Percentiles rank a stretch among this genome's conserved stretches.
Conservation (phyloP, 2,329 filamentous ascomycete species). For the Amauroascus verrucosus region DNA sequence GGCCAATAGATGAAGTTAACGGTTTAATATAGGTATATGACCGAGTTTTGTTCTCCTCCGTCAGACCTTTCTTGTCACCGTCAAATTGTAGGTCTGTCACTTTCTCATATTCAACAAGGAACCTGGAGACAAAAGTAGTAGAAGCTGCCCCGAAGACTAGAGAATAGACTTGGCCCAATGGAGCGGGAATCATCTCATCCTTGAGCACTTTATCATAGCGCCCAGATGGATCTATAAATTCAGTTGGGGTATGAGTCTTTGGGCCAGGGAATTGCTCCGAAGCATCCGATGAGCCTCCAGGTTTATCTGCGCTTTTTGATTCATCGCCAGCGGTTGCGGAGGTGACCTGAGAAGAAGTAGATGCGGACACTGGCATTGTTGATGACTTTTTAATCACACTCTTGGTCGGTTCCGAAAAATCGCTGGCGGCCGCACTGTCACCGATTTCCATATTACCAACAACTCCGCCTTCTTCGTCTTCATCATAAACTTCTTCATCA, state of each 20-base stretch:
- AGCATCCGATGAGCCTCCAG: conserved; percentile 26
- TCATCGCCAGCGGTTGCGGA: conserved; percentile 26
- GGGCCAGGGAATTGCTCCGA: conserved; percentile 69
- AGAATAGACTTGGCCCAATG: conserved; percentile 82
- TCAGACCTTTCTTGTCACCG: conserved; percentile 66
- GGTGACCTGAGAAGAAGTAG: conserved; percentile 30
- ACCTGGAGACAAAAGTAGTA: conserved; percentile 72
- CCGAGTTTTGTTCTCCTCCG: conserved; percentile 62
- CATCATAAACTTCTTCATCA: conserved; percentile 51
- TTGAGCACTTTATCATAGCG: conserved; percentile 80
- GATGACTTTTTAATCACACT: conserved; percentile 63
- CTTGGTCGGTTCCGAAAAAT: conserved; percentile 39
- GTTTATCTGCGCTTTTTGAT: conserved; percentile 42
- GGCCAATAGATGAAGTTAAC: conserved; percentile 70
- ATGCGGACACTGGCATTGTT: conserved; percentile 32
- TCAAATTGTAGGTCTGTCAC: conserved; percentile 78
- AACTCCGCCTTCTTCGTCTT: conserved; percentile 44
- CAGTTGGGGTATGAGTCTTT: conserved; percentile 68
- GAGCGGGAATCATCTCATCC: conserved; percentile 77
- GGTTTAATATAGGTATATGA: conserved; percentile 87
- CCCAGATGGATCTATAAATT: conserved; percentile 65
- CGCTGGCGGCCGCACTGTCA: conserved; percentile 46
- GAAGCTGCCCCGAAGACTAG: conserved; percentile 77
- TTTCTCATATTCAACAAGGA: conserved; percentile 78
- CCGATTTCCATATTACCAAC: conserved; percentile 48